A percentile compares a stretch with the other conserved stretches of the same genome.
Evolutionary conservation across 495 filamentous ascomycete species (phyloP).

Genomic region (Hypoxylon crocopeplum): DNA sequence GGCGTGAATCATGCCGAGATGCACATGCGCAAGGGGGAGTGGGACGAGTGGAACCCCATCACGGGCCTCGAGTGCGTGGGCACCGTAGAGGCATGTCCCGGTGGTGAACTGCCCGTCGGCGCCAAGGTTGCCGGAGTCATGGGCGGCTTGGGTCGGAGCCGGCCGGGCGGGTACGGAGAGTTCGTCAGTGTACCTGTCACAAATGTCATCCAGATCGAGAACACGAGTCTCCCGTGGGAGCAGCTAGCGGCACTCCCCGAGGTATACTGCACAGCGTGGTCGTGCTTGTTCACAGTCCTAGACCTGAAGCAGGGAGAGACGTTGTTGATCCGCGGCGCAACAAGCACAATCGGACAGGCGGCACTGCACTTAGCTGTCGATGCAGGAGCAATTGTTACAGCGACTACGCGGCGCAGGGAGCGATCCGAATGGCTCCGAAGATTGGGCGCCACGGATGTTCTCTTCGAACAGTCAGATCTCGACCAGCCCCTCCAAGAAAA

Average conservation of each 20-base stretch:
- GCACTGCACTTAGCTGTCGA: constrained; percentile 54
- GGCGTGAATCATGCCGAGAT: constrained; percentile 60
- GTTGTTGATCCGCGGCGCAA: constrained; percentile 53
- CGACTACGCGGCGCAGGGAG: constrained; percentile 47
- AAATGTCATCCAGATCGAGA: constrained; percentile 46
- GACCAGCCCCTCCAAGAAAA: not conserved
- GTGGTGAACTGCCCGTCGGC: constrained; percentile 43
- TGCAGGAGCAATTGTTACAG: constrained; percentile 47
- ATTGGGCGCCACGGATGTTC: constrained; percentile 43
- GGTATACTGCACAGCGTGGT: constrained; percentile 52
- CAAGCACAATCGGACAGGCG: constrained; percentile 53
- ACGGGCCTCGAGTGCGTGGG: constrained; percentile 58
- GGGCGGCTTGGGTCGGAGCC: constrained; percentile 53
- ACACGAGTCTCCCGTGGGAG: constrained; percentile 45
- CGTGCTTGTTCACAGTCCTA: constrained; percentile 50
- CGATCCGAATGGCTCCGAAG: constrained; percentile 37
- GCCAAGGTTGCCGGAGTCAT: constrained; percentile 50
- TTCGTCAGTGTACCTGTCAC: constrained; percentile 43
- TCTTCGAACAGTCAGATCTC: constrained; percentile 37
- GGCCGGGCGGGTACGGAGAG: constrained; percentile 51
- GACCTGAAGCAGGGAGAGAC: constrained; percentile 43
- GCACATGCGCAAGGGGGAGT: constrained; percentile 60
- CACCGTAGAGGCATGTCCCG: constrained; percentile 41
- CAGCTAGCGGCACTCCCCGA: constrained; percentile 54
- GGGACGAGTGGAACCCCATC: constrained; percentile 54